These are phyloP conservation scores for Tillandsia fasciculata DNA, from an alignment of 176 grass and related monocot species.

Conservation along the genomic window DNA sequence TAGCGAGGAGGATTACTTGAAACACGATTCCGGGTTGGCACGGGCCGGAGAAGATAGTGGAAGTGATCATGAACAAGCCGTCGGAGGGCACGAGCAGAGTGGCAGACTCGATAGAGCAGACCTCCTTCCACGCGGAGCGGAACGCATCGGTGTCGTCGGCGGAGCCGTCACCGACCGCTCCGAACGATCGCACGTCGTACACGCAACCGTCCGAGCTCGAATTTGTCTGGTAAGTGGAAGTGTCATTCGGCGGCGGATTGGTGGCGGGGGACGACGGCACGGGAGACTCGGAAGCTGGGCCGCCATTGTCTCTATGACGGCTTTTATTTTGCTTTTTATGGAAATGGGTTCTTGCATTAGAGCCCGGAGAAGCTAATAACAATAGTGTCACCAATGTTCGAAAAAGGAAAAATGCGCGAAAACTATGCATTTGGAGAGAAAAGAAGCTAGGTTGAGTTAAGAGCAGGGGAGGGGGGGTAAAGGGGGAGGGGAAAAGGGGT, in stretches of 20 bases:
- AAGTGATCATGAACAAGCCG: conserved; percentile 60
- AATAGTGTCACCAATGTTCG: conserved; percentile 14
- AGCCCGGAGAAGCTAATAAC: conserved; percentile 18
- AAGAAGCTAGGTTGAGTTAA: not conserved
- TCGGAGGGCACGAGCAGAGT: conserved; percentile 57
- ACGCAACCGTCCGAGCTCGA: conserved; percentile 36
- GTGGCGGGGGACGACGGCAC: not conserved
- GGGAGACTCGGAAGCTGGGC: conserved; percentile 12
- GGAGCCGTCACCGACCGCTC: conserved; percentile 48
- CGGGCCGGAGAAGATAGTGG: conserved; percentile 73
- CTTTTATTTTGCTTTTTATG: conserved; percentile 41
- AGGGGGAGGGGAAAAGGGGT: not conserved
- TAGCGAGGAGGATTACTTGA: conserved; percentile 32
- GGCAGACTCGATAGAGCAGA: conserved; percentile 47
- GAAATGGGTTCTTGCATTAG: conserved; percentile 47
- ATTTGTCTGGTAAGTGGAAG: conserved; percentile 26
- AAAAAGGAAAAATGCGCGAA: conserved; percentile 3
- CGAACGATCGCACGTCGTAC: conserved; percentile 67
- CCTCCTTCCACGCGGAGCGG: conserved; percentile 51
- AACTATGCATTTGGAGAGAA: conserved; percentile 12
- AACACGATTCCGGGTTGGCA: conserved; percentile 71
- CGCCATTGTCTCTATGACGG: conserved; percentile 15
- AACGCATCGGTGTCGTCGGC: conserved; percentile 69
- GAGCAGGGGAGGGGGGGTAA: not conserved
- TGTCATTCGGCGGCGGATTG: conserved; percentile 11